Percentiles rank a stretch among this genome's conserved stretches.
These are phyloP conservation scores for Aspergillus novoparasiticus DNA, from an alignment of 2,329 filamentous ascomycete genomes.

Conservation along the genomic window DNA sequence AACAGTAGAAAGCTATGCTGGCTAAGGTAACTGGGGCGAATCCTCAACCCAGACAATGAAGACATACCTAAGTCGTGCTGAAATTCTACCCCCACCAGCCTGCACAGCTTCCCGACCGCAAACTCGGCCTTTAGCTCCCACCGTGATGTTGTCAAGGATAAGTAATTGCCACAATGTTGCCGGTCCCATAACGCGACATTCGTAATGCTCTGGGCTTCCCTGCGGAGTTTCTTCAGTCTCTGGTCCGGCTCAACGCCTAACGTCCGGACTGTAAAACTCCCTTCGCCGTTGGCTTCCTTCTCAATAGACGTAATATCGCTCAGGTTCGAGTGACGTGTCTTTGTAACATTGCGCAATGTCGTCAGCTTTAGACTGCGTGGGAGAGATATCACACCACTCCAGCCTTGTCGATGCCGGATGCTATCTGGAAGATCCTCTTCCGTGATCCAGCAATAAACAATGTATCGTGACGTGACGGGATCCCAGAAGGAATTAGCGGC, in stretches of 20 bases:
- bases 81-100: background rate
- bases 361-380: constrained; percentile 49
- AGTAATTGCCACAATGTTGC: background rate
- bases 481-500: constrained; percentile 55
- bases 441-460: constrained; percentile 55
- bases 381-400: constrained; percentile 53
- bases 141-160: background rate
- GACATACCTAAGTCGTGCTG: background rate
- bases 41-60: background rate
- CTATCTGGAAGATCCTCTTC: constrained; percentile 53
- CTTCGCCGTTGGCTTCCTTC: constrained; percentile 21
- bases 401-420: constrained; percentile 49
- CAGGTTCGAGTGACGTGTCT: background rate
- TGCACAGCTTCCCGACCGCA: background rate
- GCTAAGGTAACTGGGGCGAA: background rate
- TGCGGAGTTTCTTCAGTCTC: constrained; percentile 32
- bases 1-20: background rate
- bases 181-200: background rate
- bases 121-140: background rate
- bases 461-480: constrained; percentile 41
- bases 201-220: constrained; percentile 16
- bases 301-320: constrained; percentile 48
- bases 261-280: constrained; percentile 46
- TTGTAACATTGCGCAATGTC: constrained; percentile 32
- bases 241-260: constrained; percentile 41